Evolutionary conservation across 208 protist species (phyloP).

Genomic region (Leishmania gerbilli): DNA sequence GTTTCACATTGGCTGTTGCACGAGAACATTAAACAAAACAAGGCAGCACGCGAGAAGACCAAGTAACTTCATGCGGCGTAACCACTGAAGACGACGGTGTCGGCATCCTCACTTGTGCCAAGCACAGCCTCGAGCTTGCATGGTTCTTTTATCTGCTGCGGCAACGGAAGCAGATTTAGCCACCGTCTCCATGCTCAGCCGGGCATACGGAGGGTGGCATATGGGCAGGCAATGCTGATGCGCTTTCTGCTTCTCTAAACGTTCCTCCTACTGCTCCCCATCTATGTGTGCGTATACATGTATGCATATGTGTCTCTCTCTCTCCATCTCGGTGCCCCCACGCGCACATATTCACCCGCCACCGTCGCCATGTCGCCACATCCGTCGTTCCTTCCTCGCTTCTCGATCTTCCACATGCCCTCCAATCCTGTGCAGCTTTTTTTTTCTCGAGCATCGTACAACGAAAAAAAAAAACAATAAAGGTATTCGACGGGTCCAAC

Average conservation of each 20-base stretch:
- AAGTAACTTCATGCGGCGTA: not conserved
- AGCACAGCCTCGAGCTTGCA: not conserved
- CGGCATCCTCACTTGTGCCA: not conserved
- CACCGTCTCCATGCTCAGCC: not conserved
- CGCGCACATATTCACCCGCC: too few relatives aligned
- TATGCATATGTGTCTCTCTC: not conserved
- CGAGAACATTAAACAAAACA: not conserved
- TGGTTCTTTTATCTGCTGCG: not conserved
- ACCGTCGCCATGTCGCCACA: too few relatives aligned
- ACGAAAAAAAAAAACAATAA: conserved; percentile 2
- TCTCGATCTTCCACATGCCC: not conserved
- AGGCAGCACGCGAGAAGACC: not conserved
- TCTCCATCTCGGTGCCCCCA: not conserved
- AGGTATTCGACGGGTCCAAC: not conserved
- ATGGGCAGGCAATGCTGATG: not conserved
- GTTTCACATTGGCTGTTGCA: not conserved
- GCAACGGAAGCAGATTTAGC: not conserved
- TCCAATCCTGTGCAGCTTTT: not conserved
- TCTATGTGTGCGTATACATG: not conserved
- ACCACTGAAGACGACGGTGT: not conserved
- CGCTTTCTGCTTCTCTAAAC: not conserved
- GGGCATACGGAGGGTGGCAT: not conserved
- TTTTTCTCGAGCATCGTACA: not conserved
- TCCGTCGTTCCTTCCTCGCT: too few relatives aligned
- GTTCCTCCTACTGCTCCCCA: not conserved